Evolutionary conservation across 345 rosid species (phyloP).

Genomic region (Zanthoxylum bungeanum): DNA sequence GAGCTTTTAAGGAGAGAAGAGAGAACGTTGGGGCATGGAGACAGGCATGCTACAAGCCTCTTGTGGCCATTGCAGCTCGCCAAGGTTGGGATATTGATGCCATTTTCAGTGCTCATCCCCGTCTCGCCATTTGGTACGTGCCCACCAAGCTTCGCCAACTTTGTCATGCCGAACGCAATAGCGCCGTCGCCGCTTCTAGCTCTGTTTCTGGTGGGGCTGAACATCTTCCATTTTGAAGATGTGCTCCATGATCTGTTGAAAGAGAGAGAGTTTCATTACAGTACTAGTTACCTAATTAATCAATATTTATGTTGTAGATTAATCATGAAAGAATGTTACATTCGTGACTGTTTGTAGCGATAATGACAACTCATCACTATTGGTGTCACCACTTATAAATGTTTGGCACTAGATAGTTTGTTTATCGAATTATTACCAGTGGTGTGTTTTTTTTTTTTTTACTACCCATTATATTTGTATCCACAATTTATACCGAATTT

Average conservation of each 20-base stretch:
- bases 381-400: not conserved
- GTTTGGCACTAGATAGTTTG: not conserved
- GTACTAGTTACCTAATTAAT: not conserved
- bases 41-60: constrained; percentile 94
- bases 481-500: no score
- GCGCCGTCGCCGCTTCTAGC: constrained; percentile 33
- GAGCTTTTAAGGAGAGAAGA: constrained; percentile 85
- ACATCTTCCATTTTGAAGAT: constrained; percentile 27
- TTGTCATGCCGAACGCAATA: constrained; percentile 72
- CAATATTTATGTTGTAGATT: not conserved
- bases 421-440: no score
- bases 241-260: not conserved
- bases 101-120: constrained; percentile 82
- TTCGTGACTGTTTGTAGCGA: not conserved
- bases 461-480: no score
- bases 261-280: not conserved
- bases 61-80: constrained; percentile 72
- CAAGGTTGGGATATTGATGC: constrained; percentile 98
- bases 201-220: constrained; percentile 38
- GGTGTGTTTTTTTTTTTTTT: no score
- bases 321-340: not conserved
- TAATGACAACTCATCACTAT: no score
- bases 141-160: constrained; percentile 97
- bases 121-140: constrained; percentile 93
- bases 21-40: constrained; percentile 98